phyloP scores from a whole-genome alignment of 192 early-diverging fungal species.

The Spizellomyces sp. region DNA sequence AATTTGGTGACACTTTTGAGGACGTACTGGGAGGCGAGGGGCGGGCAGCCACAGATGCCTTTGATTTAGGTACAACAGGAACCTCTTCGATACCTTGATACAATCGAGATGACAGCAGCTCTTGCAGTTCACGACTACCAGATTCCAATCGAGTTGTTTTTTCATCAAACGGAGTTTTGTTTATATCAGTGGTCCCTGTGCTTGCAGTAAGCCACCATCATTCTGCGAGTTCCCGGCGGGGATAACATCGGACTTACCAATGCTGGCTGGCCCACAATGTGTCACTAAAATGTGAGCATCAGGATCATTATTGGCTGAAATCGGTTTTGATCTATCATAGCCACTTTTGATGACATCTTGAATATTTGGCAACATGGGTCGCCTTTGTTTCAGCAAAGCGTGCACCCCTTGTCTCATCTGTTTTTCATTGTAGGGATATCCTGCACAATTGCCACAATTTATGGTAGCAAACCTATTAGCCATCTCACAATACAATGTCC shows the following conservation, averaged over 20 bases:
- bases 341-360: background rate
- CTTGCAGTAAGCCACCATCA: too few species aligned
- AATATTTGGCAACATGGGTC: background rate
- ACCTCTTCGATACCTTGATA: conserved; percentile 18
- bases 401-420: conserved; percentile 3
- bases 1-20: background rate
- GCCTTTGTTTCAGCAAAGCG: background rate
- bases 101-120: conserved; percentile 4
- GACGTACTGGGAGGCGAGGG: background rate
- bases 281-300: conserved; percentile 31
- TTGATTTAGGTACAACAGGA: background rate
- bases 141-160: conserved; percentile 15
- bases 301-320: background rate
- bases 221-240: background rate
- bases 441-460: background rate
- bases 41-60: background rate
- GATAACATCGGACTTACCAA: conserved; percentile 2
- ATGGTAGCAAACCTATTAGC: too few species aligned
- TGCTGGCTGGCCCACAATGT: conserved; percentile 29
- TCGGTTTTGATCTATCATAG: background rate
- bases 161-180: conserved; percentile 26
- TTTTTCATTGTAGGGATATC: conserved; percentile 28
- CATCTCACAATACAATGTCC: too few species aligned
- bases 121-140: conserved; percentile 10
- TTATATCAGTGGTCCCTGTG: conserved; percentile 26